A percentile compares a stretch with the other conserved stretches of the same genome.
Evolutionary conservation across 352 stramenopile genomes (phyloP).

Genomic region (Blastocystis sp.): DNA sequence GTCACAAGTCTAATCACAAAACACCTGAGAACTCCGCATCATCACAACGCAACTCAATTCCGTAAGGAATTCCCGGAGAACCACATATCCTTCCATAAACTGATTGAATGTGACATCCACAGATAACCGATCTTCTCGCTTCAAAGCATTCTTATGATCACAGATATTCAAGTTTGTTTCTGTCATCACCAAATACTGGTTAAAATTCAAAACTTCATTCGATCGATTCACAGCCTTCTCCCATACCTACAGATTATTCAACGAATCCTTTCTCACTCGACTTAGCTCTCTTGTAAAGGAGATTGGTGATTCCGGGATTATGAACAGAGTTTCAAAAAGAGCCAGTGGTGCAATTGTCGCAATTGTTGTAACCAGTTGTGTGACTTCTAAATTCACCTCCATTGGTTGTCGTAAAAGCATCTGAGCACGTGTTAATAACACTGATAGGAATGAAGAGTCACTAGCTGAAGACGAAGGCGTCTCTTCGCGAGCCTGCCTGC

Average conservation of each 20-base stretch:
- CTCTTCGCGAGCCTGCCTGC: not conserved
- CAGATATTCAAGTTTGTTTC: slow-evolving; percentile 38
- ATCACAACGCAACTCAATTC: slow-evolving; percentile 18
- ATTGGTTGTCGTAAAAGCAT: slow-evolving; percentile 40
- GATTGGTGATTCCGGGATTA: not conserved
- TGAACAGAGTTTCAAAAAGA: slow-evolving; percentile 9
- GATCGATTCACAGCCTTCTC: slow-evolving; percentile 12
- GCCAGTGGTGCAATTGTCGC: not conserved
- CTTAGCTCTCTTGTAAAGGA: slow-evolving; percentile 4
- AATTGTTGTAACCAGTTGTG: slow-evolving; percentile 2
- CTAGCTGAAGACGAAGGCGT: not conserved
- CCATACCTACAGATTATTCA: slow-evolving; percentile 31
- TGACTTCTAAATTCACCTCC: slow-evolving; percentile 50
- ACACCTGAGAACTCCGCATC: slow-evolving; percentile 14
- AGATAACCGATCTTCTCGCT: slow-evolving; percentile 27
- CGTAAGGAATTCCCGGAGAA: slow-evolving; percentile 28
- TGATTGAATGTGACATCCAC: slow-evolving; percentile 54
- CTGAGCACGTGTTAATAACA: not conserved
- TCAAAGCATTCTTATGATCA: not conserved
- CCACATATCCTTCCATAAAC: slow-evolving; percentile 48
- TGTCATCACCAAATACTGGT: slow-evolving; percentile 32
- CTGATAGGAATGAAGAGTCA: not conserved
- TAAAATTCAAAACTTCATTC: slow-evolving; percentile 48
- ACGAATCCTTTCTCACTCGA: not conserved
- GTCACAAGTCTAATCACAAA: not conserved